Base-by-base conservation (phyloP, 495 filamentous ascomycete species). In the Xylaria acuta region DNA sequence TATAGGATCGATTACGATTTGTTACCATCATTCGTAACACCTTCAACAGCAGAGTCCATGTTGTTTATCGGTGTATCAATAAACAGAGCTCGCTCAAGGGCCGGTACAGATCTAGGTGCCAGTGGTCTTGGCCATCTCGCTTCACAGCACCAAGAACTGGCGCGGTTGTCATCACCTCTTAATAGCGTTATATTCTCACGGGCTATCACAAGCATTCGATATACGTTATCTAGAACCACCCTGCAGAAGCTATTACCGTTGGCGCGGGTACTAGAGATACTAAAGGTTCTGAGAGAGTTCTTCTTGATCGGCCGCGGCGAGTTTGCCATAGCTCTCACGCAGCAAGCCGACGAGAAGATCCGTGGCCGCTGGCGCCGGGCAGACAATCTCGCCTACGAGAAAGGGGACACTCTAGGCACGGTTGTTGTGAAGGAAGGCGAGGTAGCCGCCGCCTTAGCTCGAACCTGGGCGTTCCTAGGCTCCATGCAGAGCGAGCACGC, bases 11-110 rank as follows among this genome's bases (percentile, higher is more conserved):
- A 87, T 47, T 75, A 82, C 27, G 78, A 82, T 3, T 80, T 96
- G 30, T 80, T 95, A 12, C 96, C 96, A 1, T 87, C 86, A 25
- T 97, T 97, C 75, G 94, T 97, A 14, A 89, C 92, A 7, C 75
- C 86, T 3, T 82, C 89, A 18, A 92, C 94, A 4, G 95, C 93
- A 34, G 85, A 88, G 11, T 97, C 94, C 11, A 92, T 98, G 75
- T 78, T 98, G 4, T 98, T 97, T 78, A 93, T 99, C 72, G 96
- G 96, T 1, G 92, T 92, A 71, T 95, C 93, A 0, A 83, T 98
- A 53, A 94, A 96, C 70, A 92, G 96, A 69, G 92, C 97, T 54
- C 84, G 92, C 45, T 83, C 79, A 25, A 85, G 83, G 74, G 78
- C 76, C 6, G 82, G 83, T 30, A 81, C 82, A 16, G 85, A 85